These are phyloP conservation scores for Lobosporangium transversale DNA, from an alignment of 192 early-diverging fungal species.

Conservation along the genomic window DNA sequence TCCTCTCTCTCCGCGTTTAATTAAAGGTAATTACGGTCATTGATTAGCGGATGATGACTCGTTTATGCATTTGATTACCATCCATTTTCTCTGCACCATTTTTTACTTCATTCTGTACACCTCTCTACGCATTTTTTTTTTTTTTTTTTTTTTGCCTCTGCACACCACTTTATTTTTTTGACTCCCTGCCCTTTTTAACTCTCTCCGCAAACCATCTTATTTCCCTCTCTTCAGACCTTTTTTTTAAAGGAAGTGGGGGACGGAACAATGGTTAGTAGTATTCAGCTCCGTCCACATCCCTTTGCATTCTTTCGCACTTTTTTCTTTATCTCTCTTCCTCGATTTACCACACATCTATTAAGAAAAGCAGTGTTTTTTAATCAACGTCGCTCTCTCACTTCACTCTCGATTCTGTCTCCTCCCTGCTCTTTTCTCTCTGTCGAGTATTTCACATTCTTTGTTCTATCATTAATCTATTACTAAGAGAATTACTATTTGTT, in stretches of 20 bases:
- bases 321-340: slow-evolving; percentile 5
- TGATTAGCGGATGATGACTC: neutral
- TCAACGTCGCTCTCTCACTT: neutral
- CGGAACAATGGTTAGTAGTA: neutral
- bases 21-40: slow-evolving; percentile 1
- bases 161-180: neutral
- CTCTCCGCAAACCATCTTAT: neutral
- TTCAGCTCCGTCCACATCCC: slow-evolving; percentile 7
- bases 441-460: neutral
- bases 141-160: no score
- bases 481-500: neutral
- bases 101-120: neutral
- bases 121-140: neutral
- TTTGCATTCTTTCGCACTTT: slow-evolving; percentile 9
- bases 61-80: neutral
- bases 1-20: neutral
- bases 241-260: neutral
- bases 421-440: neutral
- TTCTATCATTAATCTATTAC: neutral
- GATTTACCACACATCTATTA: slow-evolving; percentile 1
- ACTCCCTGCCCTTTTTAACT: neutral
- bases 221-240: neutral
- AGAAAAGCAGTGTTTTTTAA: slow-evolving; percentile 1
- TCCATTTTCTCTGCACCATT: neutral
- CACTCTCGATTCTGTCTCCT: no score